Conservation (phyloP, 1,139 yeast species). For the Pneumocystis sp. region DNA sequence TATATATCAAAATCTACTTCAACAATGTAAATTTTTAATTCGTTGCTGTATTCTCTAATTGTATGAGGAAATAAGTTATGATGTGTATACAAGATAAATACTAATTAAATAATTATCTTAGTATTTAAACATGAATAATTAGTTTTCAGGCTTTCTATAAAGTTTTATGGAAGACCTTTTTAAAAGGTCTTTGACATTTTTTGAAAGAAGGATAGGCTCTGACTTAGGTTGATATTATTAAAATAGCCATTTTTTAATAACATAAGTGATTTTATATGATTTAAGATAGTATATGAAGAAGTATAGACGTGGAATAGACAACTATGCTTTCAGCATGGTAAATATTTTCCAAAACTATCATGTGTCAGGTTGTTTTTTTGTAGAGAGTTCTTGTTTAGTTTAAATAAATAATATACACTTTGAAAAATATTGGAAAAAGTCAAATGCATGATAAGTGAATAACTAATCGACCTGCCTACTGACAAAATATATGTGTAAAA, state of each 20-base stretch:
- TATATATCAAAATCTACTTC: no score
- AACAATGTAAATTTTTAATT: no score
- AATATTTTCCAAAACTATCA: not conserved
- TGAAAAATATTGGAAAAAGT: not conserved
- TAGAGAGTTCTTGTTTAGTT: constrained; percentile 1
- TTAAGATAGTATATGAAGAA: constrained; percentile 51
- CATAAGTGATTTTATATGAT: constrained; percentile 47
- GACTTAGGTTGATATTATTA: constrained; percentile 38
- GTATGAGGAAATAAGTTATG: no score
- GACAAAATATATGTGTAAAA: not conserved
- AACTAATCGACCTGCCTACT: not conserved
- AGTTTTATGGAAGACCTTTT: no score
- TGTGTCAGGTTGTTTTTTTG: not conserved
- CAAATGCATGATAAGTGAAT: not conserved
- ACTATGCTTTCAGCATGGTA: not conserved
- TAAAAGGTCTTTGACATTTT: no score
- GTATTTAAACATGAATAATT: no score
- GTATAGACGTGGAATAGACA: constrained; percentile 26
- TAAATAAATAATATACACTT: not conserved
- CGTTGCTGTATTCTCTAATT: no score
- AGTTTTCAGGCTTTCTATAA: no score
- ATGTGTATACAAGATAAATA: no score
- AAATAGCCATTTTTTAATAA: constrained; percentile 72
- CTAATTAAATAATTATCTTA: no score
- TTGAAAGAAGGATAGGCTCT: no score